phyloP scores from a whole-genome alignment of 2,329 filamentous ascomycete genomes.

The Fusarium nelsonii region DNA sequence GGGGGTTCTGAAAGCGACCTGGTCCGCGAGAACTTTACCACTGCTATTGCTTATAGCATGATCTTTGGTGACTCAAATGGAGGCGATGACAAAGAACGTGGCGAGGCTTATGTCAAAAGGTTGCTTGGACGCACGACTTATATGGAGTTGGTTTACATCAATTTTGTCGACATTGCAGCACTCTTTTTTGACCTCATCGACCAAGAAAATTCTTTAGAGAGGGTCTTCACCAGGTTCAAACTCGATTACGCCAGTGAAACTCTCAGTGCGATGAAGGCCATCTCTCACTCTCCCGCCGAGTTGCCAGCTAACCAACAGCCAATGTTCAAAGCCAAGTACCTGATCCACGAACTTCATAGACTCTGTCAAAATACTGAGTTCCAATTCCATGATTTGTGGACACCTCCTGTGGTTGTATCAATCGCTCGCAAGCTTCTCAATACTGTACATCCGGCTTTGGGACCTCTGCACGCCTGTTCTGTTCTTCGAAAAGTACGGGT shows the following conservation, averaged over 20 bases:
- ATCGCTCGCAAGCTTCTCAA: conserved; percentile 83
- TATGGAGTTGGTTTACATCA: conserved; percentile 70
- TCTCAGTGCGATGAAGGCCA: conserved; percentile 76
- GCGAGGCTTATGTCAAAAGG: conserved; percentile 76
- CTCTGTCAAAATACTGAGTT: conserved; percentile 80
- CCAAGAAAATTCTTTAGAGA: conserved; percentile 80
- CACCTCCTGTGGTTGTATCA: conserved; percentile 77
- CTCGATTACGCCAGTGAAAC: conserved; percentile 72
- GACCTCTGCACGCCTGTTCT: conserved; percentile 87
- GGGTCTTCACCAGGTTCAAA: conserved; percentile 69
- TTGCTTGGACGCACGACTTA: conserved; percentile 76
- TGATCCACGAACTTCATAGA: conserved; percentile 80
- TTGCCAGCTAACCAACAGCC: conserved; percentile 88
- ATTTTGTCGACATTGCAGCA: conserved; percentile 82
- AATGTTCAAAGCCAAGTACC: conserved; percentile 81
- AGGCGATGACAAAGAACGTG: conserved; percentile 60
- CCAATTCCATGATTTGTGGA: conserved; percentile 77
- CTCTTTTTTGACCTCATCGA: conserved; percentile 82
- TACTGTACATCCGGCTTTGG: conserved; percentile 83
- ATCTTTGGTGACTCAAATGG: conserved; percentile 63
- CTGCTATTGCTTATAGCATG: conserved; percentile 84
- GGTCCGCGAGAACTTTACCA: conserved; percentile 77
- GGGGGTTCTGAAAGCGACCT: conserved; percentile 67
- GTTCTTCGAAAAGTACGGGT: conserved; percentile 88
- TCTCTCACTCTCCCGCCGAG: conserved; percentile 72